These are phyloP conservation scores for Cicer arietinum DNA, from an alignment of 306 rosid genomes.

Conservation along the genomic window DNA sequence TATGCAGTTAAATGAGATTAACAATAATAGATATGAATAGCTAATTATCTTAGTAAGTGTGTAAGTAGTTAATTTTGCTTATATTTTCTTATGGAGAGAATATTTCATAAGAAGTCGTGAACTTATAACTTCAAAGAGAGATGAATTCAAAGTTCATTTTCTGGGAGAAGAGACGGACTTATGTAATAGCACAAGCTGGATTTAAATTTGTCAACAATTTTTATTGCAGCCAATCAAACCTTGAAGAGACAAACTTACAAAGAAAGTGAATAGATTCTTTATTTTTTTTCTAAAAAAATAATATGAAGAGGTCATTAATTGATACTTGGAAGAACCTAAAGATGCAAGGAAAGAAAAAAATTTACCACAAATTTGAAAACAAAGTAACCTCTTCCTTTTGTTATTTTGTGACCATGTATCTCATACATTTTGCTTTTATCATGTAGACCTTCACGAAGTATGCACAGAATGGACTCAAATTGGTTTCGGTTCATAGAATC, in stretches of 20 bases:
- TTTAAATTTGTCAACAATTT: constrained; percentile 3
- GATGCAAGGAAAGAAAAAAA: constrained; percentile 12
- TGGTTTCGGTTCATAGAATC: constrained; percentile 97
- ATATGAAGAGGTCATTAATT: constrained; percentile 4
- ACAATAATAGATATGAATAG: too few species aligned
- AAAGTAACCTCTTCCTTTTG: constrained; percentile 90
- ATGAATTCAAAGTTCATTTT: constrained; percentile 26
- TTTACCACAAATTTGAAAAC: constrained; percentile 83
- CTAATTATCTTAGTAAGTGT: too few species aligned
- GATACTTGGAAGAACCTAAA: constrained; percentile 14
- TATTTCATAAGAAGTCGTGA: constrained; percentile 1
- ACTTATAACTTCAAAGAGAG: constrained; percentile 15
- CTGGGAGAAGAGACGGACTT: constrained; percentile 2
- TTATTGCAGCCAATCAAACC: constrained; percentile 25
- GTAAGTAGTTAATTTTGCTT: too few species aligned
- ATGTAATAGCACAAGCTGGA: constrained; percentile 5
- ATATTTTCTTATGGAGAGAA: background rate
- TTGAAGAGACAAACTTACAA: constrained; percentile 30
- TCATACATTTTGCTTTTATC: constrained; percentile 92
- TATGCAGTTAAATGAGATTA: too few species aligned
- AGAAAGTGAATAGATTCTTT: background rate
- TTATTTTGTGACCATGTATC: constrained; percentile 76
- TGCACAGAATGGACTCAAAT: constrained; percentile 89
- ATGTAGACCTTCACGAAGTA: constrained; percentile 75
- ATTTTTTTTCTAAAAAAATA: background rate